Percentiles rank a stretch among this genome's conserved stretches.
phyloP scores from a whole-genome alignment of 768 basidiomycete species.

The Strobilomyces echinocephalus region DNA sequence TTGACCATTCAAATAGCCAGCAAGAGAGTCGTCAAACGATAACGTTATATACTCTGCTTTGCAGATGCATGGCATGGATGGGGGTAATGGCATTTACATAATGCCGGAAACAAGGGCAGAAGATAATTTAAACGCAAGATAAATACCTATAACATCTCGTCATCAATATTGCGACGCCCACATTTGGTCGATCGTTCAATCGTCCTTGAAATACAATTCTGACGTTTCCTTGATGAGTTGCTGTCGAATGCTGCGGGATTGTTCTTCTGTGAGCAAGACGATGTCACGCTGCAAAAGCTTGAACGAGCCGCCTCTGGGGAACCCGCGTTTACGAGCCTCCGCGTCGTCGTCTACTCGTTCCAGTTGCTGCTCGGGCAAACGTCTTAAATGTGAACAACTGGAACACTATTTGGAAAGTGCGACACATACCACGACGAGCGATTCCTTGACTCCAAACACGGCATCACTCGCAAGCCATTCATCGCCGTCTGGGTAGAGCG shows the following conservation, averaged over 20 bases:
- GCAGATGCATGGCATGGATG: no score
- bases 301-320: constrained; percentile 43
- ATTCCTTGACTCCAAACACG: constrained; percentile 80
- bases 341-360: constrained; percentile 49
- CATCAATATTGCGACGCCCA: background rate
- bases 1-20: no score
- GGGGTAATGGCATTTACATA: no score
- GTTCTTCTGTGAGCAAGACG: constrained; percentile 39
- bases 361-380: constrained; percentile 38
- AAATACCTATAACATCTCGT: background rate
- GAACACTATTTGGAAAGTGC: background rate
- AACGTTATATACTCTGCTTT: no score
- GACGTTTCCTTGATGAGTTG: constrained; percentile 13
- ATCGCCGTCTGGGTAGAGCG: constrained; percentile 71
- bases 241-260: constrained; percentile 32
- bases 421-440: constrained; percentile 65
- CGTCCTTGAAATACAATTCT: background rate
- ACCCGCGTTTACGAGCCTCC: constrained; percentile 49
- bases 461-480: constrained; percentile 62
- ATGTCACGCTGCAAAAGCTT: constrained; percentile 46
- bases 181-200: background rate
- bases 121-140: no score
- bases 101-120: no score
- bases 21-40: no score
- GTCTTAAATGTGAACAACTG: background rate